Conservation (phyloP, 2,329 filamentous ascomycete species). For the Aurifilum marmelostoma region DNA sequence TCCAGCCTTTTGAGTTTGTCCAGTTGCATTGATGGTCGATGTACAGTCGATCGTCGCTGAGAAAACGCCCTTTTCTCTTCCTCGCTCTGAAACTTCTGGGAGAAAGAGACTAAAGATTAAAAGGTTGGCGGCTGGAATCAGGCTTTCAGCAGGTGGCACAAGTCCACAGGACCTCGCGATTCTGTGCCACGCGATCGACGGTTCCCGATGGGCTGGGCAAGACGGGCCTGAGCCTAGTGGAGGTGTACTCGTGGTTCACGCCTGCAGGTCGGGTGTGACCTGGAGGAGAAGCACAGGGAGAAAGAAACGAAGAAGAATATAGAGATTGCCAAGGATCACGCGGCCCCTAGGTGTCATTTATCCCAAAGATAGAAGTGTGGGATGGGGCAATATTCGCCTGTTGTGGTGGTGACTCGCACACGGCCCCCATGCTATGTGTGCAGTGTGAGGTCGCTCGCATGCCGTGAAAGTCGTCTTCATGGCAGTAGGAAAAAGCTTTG, state of each 20-base stretch:
- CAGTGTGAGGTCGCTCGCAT: not conserved
- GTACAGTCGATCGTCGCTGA: too few relatives aligned
- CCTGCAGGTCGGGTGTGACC: not conserved
- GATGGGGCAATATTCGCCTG: too few relatives aligned
- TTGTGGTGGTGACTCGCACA: not conserved
- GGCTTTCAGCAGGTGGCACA: not conserved
- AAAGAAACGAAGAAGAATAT: not conserved
- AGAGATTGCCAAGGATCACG: not conserved
- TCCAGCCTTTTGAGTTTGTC: too few relatives aligned
- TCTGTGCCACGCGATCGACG: slow-evolving; percentile 6
- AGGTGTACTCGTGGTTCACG: not conserved
- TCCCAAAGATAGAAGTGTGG: not conserved
- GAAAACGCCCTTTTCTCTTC: not conserved
- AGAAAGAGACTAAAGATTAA: too few relatives aligned
- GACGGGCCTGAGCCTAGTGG: not conserved
- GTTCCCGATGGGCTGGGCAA: not conserved
- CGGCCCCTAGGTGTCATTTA: not conserved
- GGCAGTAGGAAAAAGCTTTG: not conserved
- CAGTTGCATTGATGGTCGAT: too few relatives aligned
- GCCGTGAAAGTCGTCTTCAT: not conserved
- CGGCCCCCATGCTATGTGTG: not conserved
- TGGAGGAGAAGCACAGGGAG: not conserved
- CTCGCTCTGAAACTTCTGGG: not conserved
- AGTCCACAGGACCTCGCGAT: not conserved
- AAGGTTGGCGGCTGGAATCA: not conserved